Base-by-base conservation (phyloP, 352 stramenopile species). In the Albugo laibachii region DNA sequence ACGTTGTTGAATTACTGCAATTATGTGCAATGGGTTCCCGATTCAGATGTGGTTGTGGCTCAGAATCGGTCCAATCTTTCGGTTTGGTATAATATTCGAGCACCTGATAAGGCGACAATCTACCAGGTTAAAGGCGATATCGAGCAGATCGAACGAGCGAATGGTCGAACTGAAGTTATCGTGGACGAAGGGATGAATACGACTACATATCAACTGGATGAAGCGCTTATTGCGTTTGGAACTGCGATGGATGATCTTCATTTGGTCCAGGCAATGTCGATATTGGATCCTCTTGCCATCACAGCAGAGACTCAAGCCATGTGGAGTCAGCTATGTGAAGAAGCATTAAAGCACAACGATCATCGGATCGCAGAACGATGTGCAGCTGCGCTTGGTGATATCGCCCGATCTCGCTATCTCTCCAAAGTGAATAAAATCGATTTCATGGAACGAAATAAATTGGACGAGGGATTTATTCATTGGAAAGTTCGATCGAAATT, bases 11-110 rank as follows among this genome's bases (percentile, higher is more conserved):
- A 88, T 51, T 95, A 95, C 62, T 96, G 85, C 65, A 95, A 85
- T 53, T 97, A 97, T 57, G 89, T 97, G 37, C 87, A 97, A 60
- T 97, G 91, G 91, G 89, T 97, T 10, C 91, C 89, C n/a, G 77
- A 93, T 27, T 95, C 74, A 47, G 87, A 97, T 52, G 91, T 97
- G 8, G 83, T 97, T 2, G 91, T 97, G 8, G 87, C 91, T 6
- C 89, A 97, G 54, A 95, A 92, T 55, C 77, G 87, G 16, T 64
- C 58, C 11, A 94, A 84, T 41, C 50, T 97, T 8, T 95, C 81
- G 24, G 83, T 97, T 18, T 97, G 91, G 91, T 97, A 97, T 72
- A 97, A 96, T 52, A 96, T 97, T 45, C 77, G 79, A 37, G 68
- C 79, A 3, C 84, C 87, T 0, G 86, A 96, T 52, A 94, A 96